Evolutionary conservation across 2,329 filamentous ascomycete species (phyloP), one percentile per base, ranked within the genome.

Genomic region (Pseudogymnoascus sp.): DNA sequence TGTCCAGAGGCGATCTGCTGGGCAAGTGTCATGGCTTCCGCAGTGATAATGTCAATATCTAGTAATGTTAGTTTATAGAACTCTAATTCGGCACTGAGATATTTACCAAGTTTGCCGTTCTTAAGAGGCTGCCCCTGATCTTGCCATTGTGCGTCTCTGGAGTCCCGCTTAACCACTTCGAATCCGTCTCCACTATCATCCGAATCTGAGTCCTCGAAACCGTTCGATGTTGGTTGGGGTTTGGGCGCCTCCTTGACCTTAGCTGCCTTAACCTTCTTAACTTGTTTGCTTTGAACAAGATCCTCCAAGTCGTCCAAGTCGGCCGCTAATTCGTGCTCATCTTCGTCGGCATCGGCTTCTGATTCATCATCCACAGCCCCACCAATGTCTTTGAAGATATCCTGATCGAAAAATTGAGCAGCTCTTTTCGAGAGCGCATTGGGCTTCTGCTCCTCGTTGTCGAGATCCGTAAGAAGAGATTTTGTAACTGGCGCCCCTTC

Each of bases 21-120:
- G 0, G 94, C 95, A 13, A 99, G 82, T 0, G 93, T 95, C 94
- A 99, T 99, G 66, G 95, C 94, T 79, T 99, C 94, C 4, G 92
- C 94, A n/a, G 94, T 99, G 71, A 97, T 96, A 70, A 99, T 97
- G 73, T 97, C 92, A 75, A 99, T 96, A 72, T 97, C 92, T 82
- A 75, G 73, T 29, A 29, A 25, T 61, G 62, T 72, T 63, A 72
- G 69, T 37, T 55, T 52, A 33, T 35, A 1, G 3, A 55, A 21
- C 21, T 55, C 18, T 55, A 15, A 33, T 55, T 13, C 29, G 4
- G 29, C 29, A n/a, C 10, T 33, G 48, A 9, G 29, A 18, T 21
- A 33, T 78, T 78, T 78, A 86, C 84, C 81, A 40, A 81, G 77
- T 69, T 81, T 83, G 62, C 87, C 87, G 68, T 89, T 83, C 61